phyloP scores from a whole-genome alignment of 2,329 filamentous ascomycete genomes.

The Metarhizium humberi region DNA sequence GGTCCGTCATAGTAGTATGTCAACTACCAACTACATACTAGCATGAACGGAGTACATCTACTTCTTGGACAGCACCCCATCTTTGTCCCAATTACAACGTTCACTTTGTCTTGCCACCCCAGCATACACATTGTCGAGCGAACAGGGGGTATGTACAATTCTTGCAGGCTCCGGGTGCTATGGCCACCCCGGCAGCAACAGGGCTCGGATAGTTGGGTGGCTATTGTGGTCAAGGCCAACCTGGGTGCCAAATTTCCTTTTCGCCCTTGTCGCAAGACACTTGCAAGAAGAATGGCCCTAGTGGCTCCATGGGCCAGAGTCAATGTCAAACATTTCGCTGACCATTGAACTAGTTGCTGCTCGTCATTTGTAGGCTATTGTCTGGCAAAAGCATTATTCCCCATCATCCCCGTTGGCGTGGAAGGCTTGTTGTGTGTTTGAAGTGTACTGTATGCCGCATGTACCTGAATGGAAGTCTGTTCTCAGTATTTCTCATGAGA shows the following conservation, averaged over 20 bases:
- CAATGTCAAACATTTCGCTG: not conserved
- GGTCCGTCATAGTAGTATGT: not conserved
- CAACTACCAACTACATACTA: not conserved
- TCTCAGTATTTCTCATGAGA: not conserved
- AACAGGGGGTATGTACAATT: conserved; percentile 9
- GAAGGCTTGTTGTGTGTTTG: not conserved
- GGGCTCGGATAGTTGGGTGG: conserved; percentile 11
- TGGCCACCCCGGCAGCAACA: conserved; percentile 10
- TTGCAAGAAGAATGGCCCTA: not conserved
- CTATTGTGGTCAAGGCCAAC: conserved; percentile 9
- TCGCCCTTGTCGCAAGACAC: conserved; percentile 2
- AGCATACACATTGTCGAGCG: conserved; percentile 4
- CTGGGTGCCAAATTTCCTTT: conserved; percentile 6
- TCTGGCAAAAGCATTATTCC: not conserved
- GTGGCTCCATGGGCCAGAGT: not conserved
- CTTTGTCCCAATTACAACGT: not conserved
- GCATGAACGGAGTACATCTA: not conserved
- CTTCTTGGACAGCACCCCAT: not conserved
- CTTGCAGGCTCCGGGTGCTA: conserved; percentile 12
- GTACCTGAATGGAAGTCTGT: not conserved
- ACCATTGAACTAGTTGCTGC: not conserved
- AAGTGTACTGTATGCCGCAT: not conserved
- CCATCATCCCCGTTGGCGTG: not conserved
- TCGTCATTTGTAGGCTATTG: not conserved
- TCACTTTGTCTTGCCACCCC: not conserved